These are phyloP conservation scores for Verticillium klebahnii DNA, from an alignment of 2,329 filamentous ascomycete genomes.

Conservation along the genomic window DNA sequence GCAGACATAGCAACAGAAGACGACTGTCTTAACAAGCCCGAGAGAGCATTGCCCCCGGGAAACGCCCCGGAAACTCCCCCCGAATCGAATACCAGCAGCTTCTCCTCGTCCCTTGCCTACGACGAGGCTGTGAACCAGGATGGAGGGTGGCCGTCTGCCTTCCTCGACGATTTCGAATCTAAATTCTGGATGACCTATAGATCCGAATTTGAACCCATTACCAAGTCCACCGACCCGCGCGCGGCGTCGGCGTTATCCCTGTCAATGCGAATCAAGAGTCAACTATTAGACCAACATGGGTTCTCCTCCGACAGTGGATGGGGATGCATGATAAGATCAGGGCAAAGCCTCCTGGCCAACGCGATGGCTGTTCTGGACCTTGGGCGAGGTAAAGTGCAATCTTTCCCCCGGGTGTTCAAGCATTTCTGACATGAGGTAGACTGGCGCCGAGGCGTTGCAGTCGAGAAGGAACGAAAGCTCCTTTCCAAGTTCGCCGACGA, in stretches of 20 bases:
- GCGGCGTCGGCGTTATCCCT: slow-evolving; percentile 71
- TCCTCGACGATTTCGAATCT: slow-evolving; percentile 90
- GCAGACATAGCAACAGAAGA: neutral
- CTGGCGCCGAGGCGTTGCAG: slow-evolving; percentile 65
- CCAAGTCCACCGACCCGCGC: slow-evolving; percentile 70
- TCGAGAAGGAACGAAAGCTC: slow-evolving; percentile 62
- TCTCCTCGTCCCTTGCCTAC: slow-evolving; percentile 47
- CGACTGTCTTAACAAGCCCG: slow-evolving; percentile 2
- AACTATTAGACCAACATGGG: slow-evolving; percentile 70
- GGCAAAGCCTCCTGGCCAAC: slow-evolving; percentile 89
- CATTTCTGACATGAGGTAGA: slow-evolving; percentile 35
- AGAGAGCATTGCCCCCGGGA: slow-evolving; percentile 12
- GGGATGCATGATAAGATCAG: slow-evolving; percentile 98
- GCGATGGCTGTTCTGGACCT: slow-evolving; percentile 67
- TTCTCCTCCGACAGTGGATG: slow-evolving; percentile 95
- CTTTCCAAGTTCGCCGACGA: slow-evolving; percentile 85
- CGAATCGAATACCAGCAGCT: slow-evolving; percentile 45
- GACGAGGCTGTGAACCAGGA: slow-evolving; percentile 28
- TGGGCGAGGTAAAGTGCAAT: slow-evolving; percentile 62
- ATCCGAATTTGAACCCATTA: slow-evolving; percentile 78
- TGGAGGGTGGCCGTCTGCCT: slow-evolving; percentile 74
- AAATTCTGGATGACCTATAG: slow-evolving; percentile 96
- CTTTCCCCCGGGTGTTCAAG: neutral
- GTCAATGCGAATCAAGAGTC: slow-evolving; percentile 75
- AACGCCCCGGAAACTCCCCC: slow-evolving; percentile 39